These are phyloP conservation scores for Paxillus ammoniavirescens DNA, from an alignment of 768 basidiomycete genomes.

Conservation along the genomic window DNA sequence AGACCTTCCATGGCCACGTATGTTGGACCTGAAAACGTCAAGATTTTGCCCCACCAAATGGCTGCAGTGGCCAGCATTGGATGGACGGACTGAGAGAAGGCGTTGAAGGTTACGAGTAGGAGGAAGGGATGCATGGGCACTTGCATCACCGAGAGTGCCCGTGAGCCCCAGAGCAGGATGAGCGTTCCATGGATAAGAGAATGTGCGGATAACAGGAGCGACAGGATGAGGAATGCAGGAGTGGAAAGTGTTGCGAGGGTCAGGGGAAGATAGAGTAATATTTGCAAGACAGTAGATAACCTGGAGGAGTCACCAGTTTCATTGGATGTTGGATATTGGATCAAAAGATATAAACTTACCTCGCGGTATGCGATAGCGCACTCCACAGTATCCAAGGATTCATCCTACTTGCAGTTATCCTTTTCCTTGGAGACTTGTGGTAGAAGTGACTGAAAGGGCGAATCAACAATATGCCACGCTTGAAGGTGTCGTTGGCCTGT, in stretches of 20 bases:
- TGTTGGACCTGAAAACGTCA: conserved; percentile 70
- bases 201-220: conserved; percentile 72
- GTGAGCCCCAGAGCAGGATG: conserved; percentile 67
- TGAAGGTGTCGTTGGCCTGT: neutral
- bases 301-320: conserved; percentile 36
- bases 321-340: conserved; percentile 2
- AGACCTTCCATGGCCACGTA: conserved; percentile 84
- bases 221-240: conserved; percentile 77
- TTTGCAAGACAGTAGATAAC: conserved; percentile 74
- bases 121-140: conserved; percentile 86
- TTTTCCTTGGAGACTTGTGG: neutral
- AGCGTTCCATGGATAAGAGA: conserved; percentile 83
- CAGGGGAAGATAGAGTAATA: conserved; percentile 79
- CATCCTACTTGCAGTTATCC: conserved; percentile 22
- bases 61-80: conserved; percentile 57
- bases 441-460: neutral
- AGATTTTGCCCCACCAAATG: conserved; percentile 68
- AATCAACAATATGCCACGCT: neutral
- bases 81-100: conserved; percentile 64
- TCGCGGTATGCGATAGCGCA: conserved; percentile 61
- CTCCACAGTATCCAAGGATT: conserved; percentile 69
- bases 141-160: conserved; percentile 73
- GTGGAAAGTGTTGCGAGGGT: conserved; percentile 82
- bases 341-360: conserved; percentile 33
- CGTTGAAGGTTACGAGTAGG: conserved; percentile 83